Percentiles rank a stretch among this genome's conserved stretches.
Conservation (phyloP, 495 filamentous ascomycete genomes). For the Talaromyces wortmannii region DNA sequence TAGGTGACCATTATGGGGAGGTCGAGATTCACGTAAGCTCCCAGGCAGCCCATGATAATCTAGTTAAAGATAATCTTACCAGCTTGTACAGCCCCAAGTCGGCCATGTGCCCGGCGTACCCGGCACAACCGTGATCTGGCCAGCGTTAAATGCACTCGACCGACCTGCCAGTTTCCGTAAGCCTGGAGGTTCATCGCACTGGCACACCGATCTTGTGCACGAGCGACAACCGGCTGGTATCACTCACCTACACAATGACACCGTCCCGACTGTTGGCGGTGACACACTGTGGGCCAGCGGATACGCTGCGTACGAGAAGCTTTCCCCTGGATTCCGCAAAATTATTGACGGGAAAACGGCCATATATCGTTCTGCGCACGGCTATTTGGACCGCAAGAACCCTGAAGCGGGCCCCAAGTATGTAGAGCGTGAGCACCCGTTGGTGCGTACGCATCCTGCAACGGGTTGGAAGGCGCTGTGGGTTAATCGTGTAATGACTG, state of each 20-base stretch:
- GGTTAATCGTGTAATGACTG: constrained; percentile 63
- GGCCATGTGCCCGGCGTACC: constrained; percentile 61
- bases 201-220: constrained; percentile 68
- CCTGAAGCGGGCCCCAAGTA: constrained; percentile 54
- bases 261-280: constrained; percentile 56
- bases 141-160: constrained; percentile 53
- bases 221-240: constrained; percentile 65
- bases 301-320: constrained; percentile 65
- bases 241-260: constrained; percentile 62
- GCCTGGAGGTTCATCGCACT: constrained; percentile 57
- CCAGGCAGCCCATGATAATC: not conserved
- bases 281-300: constrained; percentile 70
- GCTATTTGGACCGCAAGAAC: constrained; percentile 58
- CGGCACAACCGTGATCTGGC: constrained; percentile 63
- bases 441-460: constrained; percentile 65
- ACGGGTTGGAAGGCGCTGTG: constrained; percentile 66
- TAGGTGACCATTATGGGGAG: constrained; percentile 61
- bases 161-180: constrained; percentile 49
- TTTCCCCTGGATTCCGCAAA: constrained; percentile 61
- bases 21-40: constrained; percentile 58
- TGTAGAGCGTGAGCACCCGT: constrained; percentile 58
- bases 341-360: constrained; percentile 63
- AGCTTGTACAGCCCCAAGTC: constrained; percentile 49
- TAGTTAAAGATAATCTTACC: not conserved
- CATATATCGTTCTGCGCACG: constrained; percentile 59